Evolutionary conservation across 768 basidiomycete species (phyloP), one percentile per base, ranked within the genome.

Genomic region (Boletus huronensis): DNA sequence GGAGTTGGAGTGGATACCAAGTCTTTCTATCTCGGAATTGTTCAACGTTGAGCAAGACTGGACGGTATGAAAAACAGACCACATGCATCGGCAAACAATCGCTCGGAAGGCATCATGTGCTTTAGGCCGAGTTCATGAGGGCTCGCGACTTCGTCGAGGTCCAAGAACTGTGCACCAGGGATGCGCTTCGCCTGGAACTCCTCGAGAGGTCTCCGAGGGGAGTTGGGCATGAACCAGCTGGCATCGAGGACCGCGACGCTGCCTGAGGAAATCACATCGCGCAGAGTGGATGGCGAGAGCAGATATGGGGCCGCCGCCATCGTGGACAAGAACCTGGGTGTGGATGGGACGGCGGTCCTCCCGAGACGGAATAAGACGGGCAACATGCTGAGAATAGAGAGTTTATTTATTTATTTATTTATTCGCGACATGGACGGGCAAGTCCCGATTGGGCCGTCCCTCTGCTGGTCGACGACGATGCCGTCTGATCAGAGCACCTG

Each of bases 401-500:
- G 8, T 39, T 39, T 39, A 39, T 39, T 39, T 39, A 13, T 32
- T 60, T 60, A 57, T 43, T 65, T 64, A 25, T 25, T 65, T n/a
- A n/a, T 48, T 34, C 5, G 16, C 5, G 23, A 19, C 19, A 26
- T 1, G 13, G 17, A 8, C 38, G 11, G 19, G 45, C 45, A 66
- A 53, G 58, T 57, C 54, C 36, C 5, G 48, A 59, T 61, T 61
- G 16, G 48, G 58, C 46, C 38, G 53, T 31, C 32, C 28, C 34
- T 35, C 43, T 6, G 9, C 31, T n/a, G n/a, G n/a, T n/a, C n/a
- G n/a, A n/a, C 54, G n/a, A 54, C 59, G 57, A 97, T 97, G 94
- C 94, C 94, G 54, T 95, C 93, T 68, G 94, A 97, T 78, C 87
- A 95, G 71, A 89, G 90, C 59, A 95, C 93, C 62, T 98, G 95